Base-by-base conservation (phyloP, 768 basidiomycete genomes). In the Hericium erinaceus region DNA sequence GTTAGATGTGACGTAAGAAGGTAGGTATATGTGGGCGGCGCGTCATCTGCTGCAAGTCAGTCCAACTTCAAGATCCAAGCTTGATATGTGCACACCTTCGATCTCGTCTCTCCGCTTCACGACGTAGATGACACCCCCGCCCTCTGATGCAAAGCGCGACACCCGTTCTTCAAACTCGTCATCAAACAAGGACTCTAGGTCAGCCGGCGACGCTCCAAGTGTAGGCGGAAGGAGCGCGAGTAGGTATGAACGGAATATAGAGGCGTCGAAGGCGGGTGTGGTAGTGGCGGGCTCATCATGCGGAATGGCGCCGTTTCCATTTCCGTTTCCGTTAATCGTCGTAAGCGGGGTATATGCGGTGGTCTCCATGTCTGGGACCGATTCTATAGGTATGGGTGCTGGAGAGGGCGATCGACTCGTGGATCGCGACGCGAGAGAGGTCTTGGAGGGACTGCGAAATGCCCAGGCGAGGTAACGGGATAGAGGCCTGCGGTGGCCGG, bases 51-150 rank as follows among this genome's bases (percentile, higher is more conserved):
- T 55, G 48, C 41, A 56, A 54, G 46, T 57, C 51, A 39, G 51
- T n/a, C 49, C 38, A 58, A 52, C 24, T n/a, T 3, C 9, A 46
- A 46, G 44, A n/a, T 46, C 44, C n/a, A 20, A n/a, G 44, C 37
- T 26, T 24, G 44, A 57, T 38, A 38, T 24, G 55, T 62, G 65
- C 33, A 33, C 77, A 88, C 91, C 86, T 72, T 90, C 89, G 13
- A 75, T 73, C 52, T 88, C 88, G 39, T 89, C 84, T 69, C 76
- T 85, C 58, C 77, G 74, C 73, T 93, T 92, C 39, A 90, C 84
- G 28, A 94, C 84, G 69, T 93, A 94, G 48, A 93, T 74, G 28
- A 86, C 88, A 13, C 81, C 88, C 6, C 84, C 84, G 28, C 80
- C 82, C 61, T 94, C 92, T 3, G 75, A 73, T 8, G 89, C 84